Base-by-base conservation (phyloP, 768 basidiomycete genomes). In the Porpolomopsis calyptriformis region DNA sequence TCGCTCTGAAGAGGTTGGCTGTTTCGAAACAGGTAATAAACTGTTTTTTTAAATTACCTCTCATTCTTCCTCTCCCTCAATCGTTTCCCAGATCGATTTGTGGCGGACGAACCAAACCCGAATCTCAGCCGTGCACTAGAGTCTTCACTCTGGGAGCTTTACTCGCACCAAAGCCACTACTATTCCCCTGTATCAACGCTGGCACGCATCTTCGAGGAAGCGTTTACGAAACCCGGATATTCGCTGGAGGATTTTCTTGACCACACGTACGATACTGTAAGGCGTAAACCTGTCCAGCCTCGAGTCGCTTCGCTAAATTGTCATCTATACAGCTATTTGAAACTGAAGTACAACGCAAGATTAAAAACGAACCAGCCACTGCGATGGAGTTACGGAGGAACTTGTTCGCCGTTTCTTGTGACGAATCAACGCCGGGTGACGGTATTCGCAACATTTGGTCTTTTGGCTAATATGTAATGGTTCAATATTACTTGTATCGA, bases 181-280 rank as follows among this genome's bases (percentile, higher is more conserved):
- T 81, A 92, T 50, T 67, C 85, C 1, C 76, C 80, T 1, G 84
- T 94, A n/a, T 79, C 87, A n/a, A 88, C 88, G 0, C 62, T 98
- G 38, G 80, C 79, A 23, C 82, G 82, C 57, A 82, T 99, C 45
- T 88, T 96, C 54, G 72, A 73, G 10, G 91, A 93, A 58, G 82
- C 85, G 4, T 96, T 99, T 65, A 97, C 90, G n/a, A 97, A 94
- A 58, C 88, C 83, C 14, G 72, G 71, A 27, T 97, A 92, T 62
- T 69, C 78, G 11, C 77, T 96, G 78, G 94, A 98, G 53, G 94
- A 98, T 59, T 99, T 98, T 62, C 62, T 97, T 58, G 96, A 98
- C 60, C 94, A 98, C 59, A 85, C 86, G 2, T 91, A 89, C 55
- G 74, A 71, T 31, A 89, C 88, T 53, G 88, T 91, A 54, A 45